Percentiles rank a stretch among this genome's conserved stretches.
Evolutionary conservation across 2,329 filamentous ascomycete genomes (phyloP).

Genomic region (Chaetomiaceae sp.): DNA sequence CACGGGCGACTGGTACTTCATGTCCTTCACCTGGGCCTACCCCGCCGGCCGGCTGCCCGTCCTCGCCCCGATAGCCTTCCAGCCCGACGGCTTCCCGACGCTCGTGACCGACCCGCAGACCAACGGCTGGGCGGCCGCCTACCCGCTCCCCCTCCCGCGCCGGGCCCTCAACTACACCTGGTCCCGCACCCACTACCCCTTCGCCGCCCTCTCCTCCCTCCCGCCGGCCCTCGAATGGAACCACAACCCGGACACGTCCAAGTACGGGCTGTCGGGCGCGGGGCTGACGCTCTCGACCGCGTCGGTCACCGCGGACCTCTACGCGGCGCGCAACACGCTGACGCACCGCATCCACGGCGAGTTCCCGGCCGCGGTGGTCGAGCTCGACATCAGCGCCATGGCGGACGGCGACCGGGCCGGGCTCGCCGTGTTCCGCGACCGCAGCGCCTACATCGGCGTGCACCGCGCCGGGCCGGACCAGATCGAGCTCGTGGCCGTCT

Average conservation of each 20-base stretch:
- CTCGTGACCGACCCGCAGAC: background rate
- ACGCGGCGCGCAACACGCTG: slow-evolving; percentile 10
- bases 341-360: slow-evolving; percentile 7
- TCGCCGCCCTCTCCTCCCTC: background rate
- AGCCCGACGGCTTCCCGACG: background rate
- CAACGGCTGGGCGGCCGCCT: background rate
- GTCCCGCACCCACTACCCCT: background rate
- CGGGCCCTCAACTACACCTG: background rate
- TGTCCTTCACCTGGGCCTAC: slow-evolving; percentile 11
- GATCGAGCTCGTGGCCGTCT: background rate
- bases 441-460: slow-evolving; percentile 3
- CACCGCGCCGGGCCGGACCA: background rate
- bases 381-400: background rate
- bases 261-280: background rate
- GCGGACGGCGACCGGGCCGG: slow-evolving; percentile 6
- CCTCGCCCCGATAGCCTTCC: background rate
- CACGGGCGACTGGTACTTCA: slow-evolving; percentile 8
- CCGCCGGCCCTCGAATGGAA: slow-evolving; percentile 4
- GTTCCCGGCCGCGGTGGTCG: background rate
- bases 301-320: background rate
- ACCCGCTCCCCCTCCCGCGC: background rate
- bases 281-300: background rate
- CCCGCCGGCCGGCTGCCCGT: slow-evolving; percentile 1
- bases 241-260: slow-evolving; percentile 7
- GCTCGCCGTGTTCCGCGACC: slow-evolving; percentile 7